Conservation (phyloP, 192 early-diverging fungal genomes). For the Coemansia sp. region DNA sequence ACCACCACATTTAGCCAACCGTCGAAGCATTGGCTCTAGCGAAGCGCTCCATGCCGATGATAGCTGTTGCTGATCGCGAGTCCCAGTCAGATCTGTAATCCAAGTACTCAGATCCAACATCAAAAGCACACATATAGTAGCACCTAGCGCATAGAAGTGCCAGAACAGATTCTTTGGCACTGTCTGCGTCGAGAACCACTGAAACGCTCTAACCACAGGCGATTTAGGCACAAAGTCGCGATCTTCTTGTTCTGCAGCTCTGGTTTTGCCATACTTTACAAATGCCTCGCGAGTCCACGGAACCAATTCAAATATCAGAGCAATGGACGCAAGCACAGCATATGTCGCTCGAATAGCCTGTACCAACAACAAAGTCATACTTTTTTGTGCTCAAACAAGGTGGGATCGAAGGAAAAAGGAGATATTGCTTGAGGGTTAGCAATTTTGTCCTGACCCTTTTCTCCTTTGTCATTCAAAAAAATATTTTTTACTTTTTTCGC, state of each 20-base stretch:
- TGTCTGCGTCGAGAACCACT: conserved; percentile 14
- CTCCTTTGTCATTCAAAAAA: not conserved
- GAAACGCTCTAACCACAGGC: not conserved
- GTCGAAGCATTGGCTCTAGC: not conserved
- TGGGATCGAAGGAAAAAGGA: not conserved
- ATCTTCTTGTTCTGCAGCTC: not conserved
- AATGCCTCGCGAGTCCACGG: conserved; percentile 47
- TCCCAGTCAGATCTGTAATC: not conserved
- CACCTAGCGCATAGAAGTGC: conserved; percentile 38
- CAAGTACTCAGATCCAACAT: conserved; percentile 13
- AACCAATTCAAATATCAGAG: conserved; percentile 25
- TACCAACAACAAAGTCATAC: not conserved
- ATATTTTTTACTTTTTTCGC: not conserved
- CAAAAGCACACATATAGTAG: conserved; percentile 11
- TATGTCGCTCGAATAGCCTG: conserved; percentile 15
- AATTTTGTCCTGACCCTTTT: not conserved
- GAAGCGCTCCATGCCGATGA: too few species aligned
- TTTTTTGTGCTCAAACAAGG: not conserved
- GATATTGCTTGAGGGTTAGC: not conserved
- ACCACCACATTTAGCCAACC: not conserved
- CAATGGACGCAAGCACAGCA: conserved; percentile 18
- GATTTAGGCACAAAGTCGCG: too few species aligned
- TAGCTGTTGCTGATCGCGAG: too few species aligned
- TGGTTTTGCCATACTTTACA: conserved; percentile 45
- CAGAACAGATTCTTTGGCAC: conserved; percentile 37